These are phyloP conservation scores for Gilbertella persicaria DNA, from an alignment of 371 early-diverging fungal genomes.

Conservation along the genomic window DNA sequence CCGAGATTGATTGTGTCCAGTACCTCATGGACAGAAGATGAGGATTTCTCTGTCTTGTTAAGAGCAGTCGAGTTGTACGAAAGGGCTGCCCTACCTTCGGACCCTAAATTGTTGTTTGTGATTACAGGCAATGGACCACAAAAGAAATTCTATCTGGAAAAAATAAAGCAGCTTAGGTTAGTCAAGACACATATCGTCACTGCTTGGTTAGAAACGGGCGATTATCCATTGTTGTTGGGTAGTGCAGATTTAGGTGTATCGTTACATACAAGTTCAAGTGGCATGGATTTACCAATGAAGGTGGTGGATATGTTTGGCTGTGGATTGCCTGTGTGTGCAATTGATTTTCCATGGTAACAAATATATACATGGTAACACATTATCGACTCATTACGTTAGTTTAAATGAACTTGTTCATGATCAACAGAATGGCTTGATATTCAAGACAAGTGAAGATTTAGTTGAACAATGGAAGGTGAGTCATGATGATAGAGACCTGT, in stretches of 20 bases:
- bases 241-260: slow-evolving; percentile 92
- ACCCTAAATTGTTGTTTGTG: slow-evolving; percentile 74
- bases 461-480: slow-evolving; percentile 53
- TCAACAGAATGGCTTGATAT: slow-evolving; percentile 79
- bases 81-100: slow-evolving; percentile 21
- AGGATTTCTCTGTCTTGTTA: slow-evolving; percentile 86
- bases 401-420: slow-evolving; percentile 79
- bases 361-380: neutral
- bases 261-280: slow-evolving; percentile 90
- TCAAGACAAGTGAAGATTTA: slow-evolving; percentile 69
- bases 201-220: slow-evolving; percentile 79
- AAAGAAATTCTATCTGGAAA: slow-evolving; percentile 65
- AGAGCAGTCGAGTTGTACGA: slow-evolving; percentile 70
- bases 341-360: slow-evolving; percentile 66
- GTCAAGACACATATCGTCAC: slow-evolving; percentile 69
- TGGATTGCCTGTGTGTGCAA: slow-evolving; percentile 88
- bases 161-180: slow-evolving; percentile 57
- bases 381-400: slow-evolving; percentile 45
- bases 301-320: slow-evolving; percentile 98
- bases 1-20: slow-evolving; percentile 82
- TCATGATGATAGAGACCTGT: slow-evolving; percentile 33
- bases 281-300: slow-evolving; percentile 97
- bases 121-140: slow-evolving; percentile 95
- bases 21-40: slow-evolving; percentile 97
- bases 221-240: slow-evolving; percentile 86